These are phyloP conservation scores for Petunia secreta DNA, from an alignment of 257 asterid genomes.

Conservation along the genomic window DNA sequence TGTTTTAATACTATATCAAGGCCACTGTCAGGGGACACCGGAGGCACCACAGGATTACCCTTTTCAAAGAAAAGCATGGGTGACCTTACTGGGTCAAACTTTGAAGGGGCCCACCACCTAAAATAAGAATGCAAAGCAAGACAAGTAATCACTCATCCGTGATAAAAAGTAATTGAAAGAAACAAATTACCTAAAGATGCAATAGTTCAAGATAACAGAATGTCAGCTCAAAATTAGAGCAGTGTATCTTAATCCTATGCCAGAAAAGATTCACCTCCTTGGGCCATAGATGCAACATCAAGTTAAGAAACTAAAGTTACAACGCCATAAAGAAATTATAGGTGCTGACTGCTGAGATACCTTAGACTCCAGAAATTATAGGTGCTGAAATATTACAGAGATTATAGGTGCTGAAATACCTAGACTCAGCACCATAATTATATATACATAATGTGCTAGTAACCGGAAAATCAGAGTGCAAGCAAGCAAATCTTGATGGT, in stretches of 20 bases:
- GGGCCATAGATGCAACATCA: background rate
- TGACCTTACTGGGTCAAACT: slow-evolving; percentile 93
- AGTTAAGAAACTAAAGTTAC: background rate
- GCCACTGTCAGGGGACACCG: slow-evolving; percentile 66
- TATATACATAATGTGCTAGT: background rate
- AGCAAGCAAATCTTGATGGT: background rate
- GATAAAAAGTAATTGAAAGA: background rate
- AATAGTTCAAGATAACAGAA: background rate
- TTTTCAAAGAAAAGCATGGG: slow-evolving; percentile 94
- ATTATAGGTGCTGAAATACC: background rate
- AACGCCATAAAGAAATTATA: background rate
- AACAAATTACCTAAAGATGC: background rate
- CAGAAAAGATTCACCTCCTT: slow-evolving; percentile 8
- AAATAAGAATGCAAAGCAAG: slow-evolving; percentile 25
- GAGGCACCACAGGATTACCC: slow-evolving; percentile 76
- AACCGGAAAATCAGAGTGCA: slow-evolving; percentile 1
- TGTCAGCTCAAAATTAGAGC: slow-evolving; percentile 1
- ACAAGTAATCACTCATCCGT: slow-evolving; percentile 9
- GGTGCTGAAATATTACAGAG: background rate
- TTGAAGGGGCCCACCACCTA: slow-evolving; percentile 99
- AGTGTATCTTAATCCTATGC: background rate
- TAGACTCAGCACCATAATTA: background rate
- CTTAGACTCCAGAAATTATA: background rate
- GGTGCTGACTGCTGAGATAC: background rate
- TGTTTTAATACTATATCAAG: slow-evolving; percentile 73